Percentiles rank a stretch among this genome's conserved stretches.
Evolutionary conservation across 345 rosid species (phyloP).

Genomic region (Laguncularia racemosa): DNA sequence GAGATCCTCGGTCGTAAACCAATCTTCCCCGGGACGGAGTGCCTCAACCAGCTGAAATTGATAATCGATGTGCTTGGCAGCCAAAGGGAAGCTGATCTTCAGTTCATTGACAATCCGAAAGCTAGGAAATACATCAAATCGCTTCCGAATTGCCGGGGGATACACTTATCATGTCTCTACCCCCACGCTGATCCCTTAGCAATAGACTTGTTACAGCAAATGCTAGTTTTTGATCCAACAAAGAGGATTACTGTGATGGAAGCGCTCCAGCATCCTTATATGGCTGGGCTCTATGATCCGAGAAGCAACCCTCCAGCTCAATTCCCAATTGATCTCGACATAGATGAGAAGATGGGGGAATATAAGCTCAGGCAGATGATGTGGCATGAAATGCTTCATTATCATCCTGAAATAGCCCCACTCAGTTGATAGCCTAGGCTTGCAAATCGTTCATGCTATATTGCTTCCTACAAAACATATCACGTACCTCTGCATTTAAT

Average conservation of each 20-base stretch:
- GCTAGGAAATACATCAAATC: constrained; percentile 57
- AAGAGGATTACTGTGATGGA: constrained; percentile 63
- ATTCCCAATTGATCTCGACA: constrained; percentile 53
- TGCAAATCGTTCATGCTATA: no score
- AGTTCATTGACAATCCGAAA: constrained; percentile 66
- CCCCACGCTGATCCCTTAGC: constrained; percentile 71
- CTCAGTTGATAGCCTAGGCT: constrained; percentile 14
- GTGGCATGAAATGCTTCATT: constrained; percentile 73
- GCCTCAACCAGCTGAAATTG: constrained; percentile 72
- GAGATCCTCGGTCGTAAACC: constrained; percentile 86
- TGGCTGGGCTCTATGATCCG: constrained; percentile 59
- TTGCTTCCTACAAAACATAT: no score
- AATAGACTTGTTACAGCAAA: constrained; percentile 59
- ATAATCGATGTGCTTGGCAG: constrained; percentile 73
- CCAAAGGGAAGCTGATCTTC: constrained; percentile 54
- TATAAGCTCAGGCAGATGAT: constrained; percentile 62
- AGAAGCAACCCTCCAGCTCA: constrained; percentile 55
- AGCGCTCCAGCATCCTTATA: constrained; percentile 79
- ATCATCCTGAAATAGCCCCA: constrained; percentile 55
- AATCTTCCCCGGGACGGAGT: constrained; percentile 75
- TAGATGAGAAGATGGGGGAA: constrained; percentile 55
- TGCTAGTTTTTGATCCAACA: constrained; percentile 79
- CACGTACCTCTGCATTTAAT: no score
- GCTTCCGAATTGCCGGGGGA: constrained; percentile 57
- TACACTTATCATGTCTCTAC: constrained; percentile 42